Conservation (phyloP, 108 stramenopile species). For the Pseudonitzschia pungens region DNA sequence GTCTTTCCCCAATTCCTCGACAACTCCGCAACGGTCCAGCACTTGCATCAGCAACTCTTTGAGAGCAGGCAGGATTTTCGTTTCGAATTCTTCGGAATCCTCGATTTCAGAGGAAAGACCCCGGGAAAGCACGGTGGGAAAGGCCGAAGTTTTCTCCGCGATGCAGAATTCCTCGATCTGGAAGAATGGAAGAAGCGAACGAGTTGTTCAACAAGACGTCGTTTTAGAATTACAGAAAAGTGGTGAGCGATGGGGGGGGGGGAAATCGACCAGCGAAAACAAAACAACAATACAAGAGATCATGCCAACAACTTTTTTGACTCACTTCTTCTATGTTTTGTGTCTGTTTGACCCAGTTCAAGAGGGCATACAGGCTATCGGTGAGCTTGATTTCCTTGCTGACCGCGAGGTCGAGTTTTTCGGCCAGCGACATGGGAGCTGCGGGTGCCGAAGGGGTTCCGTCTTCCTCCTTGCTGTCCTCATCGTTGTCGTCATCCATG, state of each 20-base stretch:
- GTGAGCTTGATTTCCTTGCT: too few relatives aligned
- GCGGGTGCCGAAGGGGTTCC: too few relatives aligned
- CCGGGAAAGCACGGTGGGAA: conserved; percentile 28
- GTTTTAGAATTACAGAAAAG: too few relatives aligned
- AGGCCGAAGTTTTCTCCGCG: conserved; percentile 25
- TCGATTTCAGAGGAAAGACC: conserved; percentile 24
- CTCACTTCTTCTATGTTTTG: background rate
- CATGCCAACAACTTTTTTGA: background rate
- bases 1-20: background rate
- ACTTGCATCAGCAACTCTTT: conserved; percentile 17
- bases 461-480: too few relatives aligned
- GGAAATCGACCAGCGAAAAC: background rate
- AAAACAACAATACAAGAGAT: background rate
- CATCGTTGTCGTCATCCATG: background rate
- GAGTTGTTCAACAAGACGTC: too few relatives aligned
- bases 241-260: background rate
- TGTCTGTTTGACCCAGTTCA: background rate
- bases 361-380: too few relatives aligned
- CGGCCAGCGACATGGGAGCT: too few relatives aligned
- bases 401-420: too few relatives aligned
- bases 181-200: background rate
- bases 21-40: conserved; percentile 22
- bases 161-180: conserved; percentile 39
- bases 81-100: conserved; percentile 25
- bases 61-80: conserved; percentile 21